Evolutionary conservation across 192 early-diverging fungal species (phyloP).

Genomic region (Coemansia sp.): DNA sequence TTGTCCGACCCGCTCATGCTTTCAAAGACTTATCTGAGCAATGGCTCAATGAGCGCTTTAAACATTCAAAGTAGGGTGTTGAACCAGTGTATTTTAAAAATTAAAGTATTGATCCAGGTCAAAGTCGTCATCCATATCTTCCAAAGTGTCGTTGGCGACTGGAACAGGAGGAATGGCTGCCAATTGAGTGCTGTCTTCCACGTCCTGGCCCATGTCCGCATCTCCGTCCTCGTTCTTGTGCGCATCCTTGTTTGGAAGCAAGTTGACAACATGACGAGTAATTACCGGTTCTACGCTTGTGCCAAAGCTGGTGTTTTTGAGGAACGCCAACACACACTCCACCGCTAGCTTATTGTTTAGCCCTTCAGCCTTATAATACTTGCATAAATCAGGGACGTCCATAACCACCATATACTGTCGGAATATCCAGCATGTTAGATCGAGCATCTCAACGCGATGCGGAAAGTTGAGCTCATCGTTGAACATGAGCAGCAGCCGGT

Average conservation of each 20-base stretch:
- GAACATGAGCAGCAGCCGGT: slow-evolving; percentile 34
- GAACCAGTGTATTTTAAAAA: not conserved
- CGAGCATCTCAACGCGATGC: slow-evolving; percentile 30
- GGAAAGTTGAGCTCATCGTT: slow-evolving; percentile 31
- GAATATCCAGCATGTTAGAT: slow-evolving; percentile 47
- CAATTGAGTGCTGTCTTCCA: not conserved
- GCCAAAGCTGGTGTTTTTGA: slow-evolving; percentile 23
- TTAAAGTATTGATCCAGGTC: slow-evolving; percentile 32
- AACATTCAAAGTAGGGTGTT: slow-evolving; percentile 14
- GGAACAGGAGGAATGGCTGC: not conserved
- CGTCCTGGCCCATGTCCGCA: slow-evolving; percentile 2
- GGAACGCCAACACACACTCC: slow-evolving; percentile 40
- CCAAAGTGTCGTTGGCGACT: slow-evolving; percentile 10
- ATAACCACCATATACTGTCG: slow-evolving; percentile 47
- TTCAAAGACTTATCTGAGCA: slow-evolving; percentile 62
- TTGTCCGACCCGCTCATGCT: slow-evolving; percentile 74
- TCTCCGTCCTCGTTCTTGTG: not conserved
- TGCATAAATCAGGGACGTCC: slow-evolving; percentile 21
- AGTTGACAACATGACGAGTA: slow-evolving; percentile 30
- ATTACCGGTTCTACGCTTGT: slow-evolving; percentile 34
- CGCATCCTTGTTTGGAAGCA: slow-evolving; percentile 11
- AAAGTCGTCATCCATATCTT: slow-evolving; percentile 29
- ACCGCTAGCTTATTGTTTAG: slow-evolving; percentile 35
- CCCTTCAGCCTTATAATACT: slow-evolving; percentile 33
- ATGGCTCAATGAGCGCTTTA: slow-evolving; percentile 62